Base-by-base conservation (phyloP, 2,329 filamentous ascomycete species). In the Trichoderma guizhouense region DNA sequence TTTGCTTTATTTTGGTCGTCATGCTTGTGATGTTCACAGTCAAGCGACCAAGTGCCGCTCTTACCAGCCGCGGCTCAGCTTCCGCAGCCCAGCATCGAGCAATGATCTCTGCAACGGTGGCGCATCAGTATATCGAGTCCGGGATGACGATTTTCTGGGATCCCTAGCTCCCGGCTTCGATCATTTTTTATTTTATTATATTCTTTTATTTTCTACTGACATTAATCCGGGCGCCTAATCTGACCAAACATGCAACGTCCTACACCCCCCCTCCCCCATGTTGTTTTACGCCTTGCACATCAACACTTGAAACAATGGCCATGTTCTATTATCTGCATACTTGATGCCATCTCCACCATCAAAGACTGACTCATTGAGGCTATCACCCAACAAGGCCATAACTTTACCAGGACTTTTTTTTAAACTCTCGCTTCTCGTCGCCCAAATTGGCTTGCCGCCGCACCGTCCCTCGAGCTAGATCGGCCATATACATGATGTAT, bases 151-250 rank as follows among this genome's bases (percentile, higher is more conserved):
- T 43, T 62, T 62, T 15, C 36, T 51, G 39, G 57, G 57, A 39
- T 34, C 26, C 24, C 26, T 69, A 61, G 57, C 57, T 62, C 39
- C 55, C 57, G 67, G 36, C 6, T 28, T 61, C 67, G 58, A 62
- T 62, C 21, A 53, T 43, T 26, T 21, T 51, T 51, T 47, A 21
- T 51, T 47, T 47, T 61, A 5, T 43, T n/a, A 2, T 43, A 18
- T 21, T 26, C 12, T 34, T 4, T 51, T 60, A 6, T 30, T 28
- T 55, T 51, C n/a, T 34, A 34, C 66, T 61, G 57, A 39, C 36
- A 28, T 51, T 53, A 12, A 53, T 34, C 43, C 67, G 67, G 67
- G 67, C 67, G 67, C 67, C 58, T 69, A 69, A 47, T 28, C 67
- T 62, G 67, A 53, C 55, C 57, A 61, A 61, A 62, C 30, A 64